Base-by-base conservation (phyloP, 306 rosid species). In the Citrullus mucosospermus region DNA sequence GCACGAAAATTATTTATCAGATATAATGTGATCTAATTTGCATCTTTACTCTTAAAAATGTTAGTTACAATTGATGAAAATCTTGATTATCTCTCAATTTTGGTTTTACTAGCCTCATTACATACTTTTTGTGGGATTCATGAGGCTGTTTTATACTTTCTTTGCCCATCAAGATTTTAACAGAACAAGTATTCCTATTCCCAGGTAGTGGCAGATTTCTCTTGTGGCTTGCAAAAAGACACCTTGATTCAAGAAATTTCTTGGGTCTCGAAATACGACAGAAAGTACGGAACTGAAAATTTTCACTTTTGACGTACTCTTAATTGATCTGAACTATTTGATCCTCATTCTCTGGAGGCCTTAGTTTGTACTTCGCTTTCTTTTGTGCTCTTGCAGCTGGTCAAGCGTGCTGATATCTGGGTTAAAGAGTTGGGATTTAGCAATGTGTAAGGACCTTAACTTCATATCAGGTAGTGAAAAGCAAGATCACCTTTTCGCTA, bases 151-250 rank as follows among this genome's bases (percentile, higher is more conserved):
- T 20, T 4, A 77, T 69, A 18, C 2, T 20, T 44, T 15, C 0
- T 11, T 44, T 22, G 2, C n/a, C 59, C 59, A 48, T 28, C 18
- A 48, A 72, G 43, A 46, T 5, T 72, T 59, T 72, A 72, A 68
- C 34, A 18, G 18, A 69, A 67, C 32, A 44, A 15, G 77, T 72
- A 72, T 80, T 81, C 34, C 55, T 50, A 72, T 80, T 81, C 28
- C 65, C 90, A 94, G 98, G 98, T 60, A 90, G 98, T 69, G 97
- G 98, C 68, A 84, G 95, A 83, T 90, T 92, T 88, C 91, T 94
- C 82, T 54, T 94, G 82, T 90, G 96, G 98, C 90, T 92, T 34
- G 96, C 95, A 20, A 92, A 88, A 86, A 89, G 86, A 84, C 88
- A 87, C 76, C 83, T 79, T 74, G 85, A 82, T 82, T 79, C 75